These are phyloP conservation scores for Primulina eburnea DNA, from an alignment of 257 asterid species.

Conservation along the genomic window DNA sequence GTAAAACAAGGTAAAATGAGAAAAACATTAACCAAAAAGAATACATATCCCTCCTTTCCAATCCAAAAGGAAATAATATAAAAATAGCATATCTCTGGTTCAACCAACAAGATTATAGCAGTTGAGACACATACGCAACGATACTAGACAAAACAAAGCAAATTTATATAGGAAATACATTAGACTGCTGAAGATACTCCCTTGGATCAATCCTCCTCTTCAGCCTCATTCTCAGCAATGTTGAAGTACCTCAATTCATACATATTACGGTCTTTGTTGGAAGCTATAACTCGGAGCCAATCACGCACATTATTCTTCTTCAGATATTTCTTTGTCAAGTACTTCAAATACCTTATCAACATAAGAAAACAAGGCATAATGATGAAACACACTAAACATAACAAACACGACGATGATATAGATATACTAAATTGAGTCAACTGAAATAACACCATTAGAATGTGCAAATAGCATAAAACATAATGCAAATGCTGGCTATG, in stretches of 20 bases:
- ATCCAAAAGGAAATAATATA: too few species aligned
- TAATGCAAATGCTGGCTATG: background rate
- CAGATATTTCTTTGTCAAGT: constrained; percentile 43
- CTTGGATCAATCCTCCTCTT: constrained; percentile 37
- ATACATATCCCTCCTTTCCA: too few species aligned
- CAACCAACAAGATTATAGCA: background rate
- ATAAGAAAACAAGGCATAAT: background rate
- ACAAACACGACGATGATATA: background rate
- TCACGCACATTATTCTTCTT: constrained; percentile 51
- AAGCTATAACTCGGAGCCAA: constrained; percentile 48
- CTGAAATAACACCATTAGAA: background rate
- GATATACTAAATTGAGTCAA: too few species aligned
- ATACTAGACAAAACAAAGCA: constrained; percentile 7
- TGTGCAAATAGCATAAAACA: too few species aligned
- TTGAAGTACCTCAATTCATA: constrained; percentile 43
- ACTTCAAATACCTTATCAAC: constrained; percentile 38
- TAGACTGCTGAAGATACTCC: background rate
- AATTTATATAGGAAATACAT: background rate
- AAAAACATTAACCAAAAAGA: too few species aligned
- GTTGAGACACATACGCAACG: background rate
- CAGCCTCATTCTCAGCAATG: constrained; percentile 46
- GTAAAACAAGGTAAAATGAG: too few species aligned
- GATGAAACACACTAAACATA: background rate
- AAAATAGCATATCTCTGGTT: constrained; percentile 1
- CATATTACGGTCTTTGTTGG: constrained; percentile 35